Evolutionary conservation across 177 flowering plant species (phyloP), one percentile per base, ranked within the genome.

Genomic region (Telopea speciosissima): DNA sequence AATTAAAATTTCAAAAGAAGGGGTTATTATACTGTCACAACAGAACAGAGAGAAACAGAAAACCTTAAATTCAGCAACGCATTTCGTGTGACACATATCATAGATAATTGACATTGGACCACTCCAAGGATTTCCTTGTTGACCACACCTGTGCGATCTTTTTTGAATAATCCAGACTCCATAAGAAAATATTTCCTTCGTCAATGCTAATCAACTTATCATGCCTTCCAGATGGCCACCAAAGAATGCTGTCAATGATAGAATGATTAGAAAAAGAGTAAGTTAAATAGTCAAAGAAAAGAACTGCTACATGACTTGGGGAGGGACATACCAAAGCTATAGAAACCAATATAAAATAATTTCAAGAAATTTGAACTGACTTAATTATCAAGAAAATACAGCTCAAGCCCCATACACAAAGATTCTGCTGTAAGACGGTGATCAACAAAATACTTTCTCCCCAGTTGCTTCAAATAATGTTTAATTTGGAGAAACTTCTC

Each of bases 221-320:
- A 84, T 87, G 89, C 81, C 81, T 84, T 74, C 97, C 98, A 72
- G 97, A 87, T 60, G 96, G 96, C 92, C 99, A 95, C 99, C 99
- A 95, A 36, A 95, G 89, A 73, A 88, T 67, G 69, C 98, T 95
- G 89, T 65, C 24, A 62, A 72, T 14, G 21, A 62, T 42, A 66
- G 16, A 10, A 17, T 28, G 25, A n/a, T 5, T 59, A 13, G 7
- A 36, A 44, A 26, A 33, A 19, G 22, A 62, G 33, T 33, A 54
- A 33, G 36, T 61, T 28, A 58, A 67, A 63, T 70, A 42, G 62
- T 28, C 24, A 54, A 40, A 70, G 21, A 21, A 67, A 52, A 24
- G 2, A 44, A 22, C 2, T 33, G 22, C 24, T 21, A 22, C 13
- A 42, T 66, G 54, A 23, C 40, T 4, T 2, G 40, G 3, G 40